Evolutionary conservation across 139 green algal genomes (phyloP), one percentile per base, ranked within the genome.

Genomic region (Penium margaritaceum): DNA sequence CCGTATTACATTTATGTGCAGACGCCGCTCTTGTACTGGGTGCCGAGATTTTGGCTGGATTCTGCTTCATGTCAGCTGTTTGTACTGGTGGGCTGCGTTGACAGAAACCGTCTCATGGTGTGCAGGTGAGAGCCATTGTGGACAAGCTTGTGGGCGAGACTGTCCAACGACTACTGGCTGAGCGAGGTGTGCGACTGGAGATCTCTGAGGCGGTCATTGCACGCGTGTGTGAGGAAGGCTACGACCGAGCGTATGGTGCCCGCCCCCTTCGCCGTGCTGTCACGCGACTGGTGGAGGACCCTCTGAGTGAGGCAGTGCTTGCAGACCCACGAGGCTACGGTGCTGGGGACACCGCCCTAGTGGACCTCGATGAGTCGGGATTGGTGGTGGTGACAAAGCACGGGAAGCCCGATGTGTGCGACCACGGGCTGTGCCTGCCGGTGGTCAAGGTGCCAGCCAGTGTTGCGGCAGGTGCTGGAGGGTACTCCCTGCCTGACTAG

Each of bases 111-210:
- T 1, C 17, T 17, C 19, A 3, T 34, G 27, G 30, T 64, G 55
- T 5, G 24, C 63, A 80, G 73, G 73, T 80, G 46, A 95, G 96
- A 81, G 82, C 95, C 86, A 99, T 99, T 79, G 90, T 94, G 27
- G 91, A 95, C 79, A 95, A 98, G 84, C 98, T 99, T 93, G 85
- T 99, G 38, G 84, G 85, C 38, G 90, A 95, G 62, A 94, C 98
- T n/a, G n/a, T n/a, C n/a, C n/a, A n/a, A n/a, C n/a, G n/a, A n/a
- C n/a, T n/a, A n/a, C n/a, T n/a, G n/a, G n/a, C n/a, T n/a, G n/a
- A n/a, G n/a, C n/a, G n/a, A n/a, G n/a, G n/a, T n/a, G n/a, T n/a
- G n/a, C n/a, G n/a, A n/a, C 37, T 86, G 37, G 66, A 76, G 44
- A 37, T 86, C 6, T 82, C 74, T 1, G 61, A 77, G 35, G 6